Conservation (phyloP, 2,329 filamentous ascomycete genomes). For the Cladorrhinum sp. region DNA sequence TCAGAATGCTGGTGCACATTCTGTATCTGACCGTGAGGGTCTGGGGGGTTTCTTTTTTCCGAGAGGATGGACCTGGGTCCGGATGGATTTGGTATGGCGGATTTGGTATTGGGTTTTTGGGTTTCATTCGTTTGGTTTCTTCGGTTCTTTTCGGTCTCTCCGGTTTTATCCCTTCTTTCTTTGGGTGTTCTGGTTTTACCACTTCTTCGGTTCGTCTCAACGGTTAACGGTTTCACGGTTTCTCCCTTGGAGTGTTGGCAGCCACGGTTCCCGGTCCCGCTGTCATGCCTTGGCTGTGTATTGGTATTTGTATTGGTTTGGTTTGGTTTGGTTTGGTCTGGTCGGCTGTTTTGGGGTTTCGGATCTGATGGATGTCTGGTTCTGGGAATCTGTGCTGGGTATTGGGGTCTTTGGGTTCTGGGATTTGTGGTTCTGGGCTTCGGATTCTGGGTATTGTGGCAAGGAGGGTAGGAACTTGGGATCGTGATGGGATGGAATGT, state of each 20-base stretch:
- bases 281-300: no score
- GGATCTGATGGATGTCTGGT: background rate
- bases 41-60: no score
- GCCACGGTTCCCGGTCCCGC: no score
- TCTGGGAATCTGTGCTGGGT: background rate
- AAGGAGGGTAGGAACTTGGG: background rate
- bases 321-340: background rate
- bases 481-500: background rate
- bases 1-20: no score
- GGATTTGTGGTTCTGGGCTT: background rate
- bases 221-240: background rate
- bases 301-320: no score
- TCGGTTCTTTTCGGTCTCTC: background rate
- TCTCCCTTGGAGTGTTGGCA: background rate
- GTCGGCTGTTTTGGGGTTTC: background rate
- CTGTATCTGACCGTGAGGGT: no score
- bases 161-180: background rate
- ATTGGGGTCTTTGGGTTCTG: background rate
- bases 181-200: no score
- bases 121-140: no score
- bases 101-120: no score
- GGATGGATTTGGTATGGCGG: no score
- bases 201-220: background rate
- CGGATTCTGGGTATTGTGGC: background rate
- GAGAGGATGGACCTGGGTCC: no score